Percentiles rank a stretch among this genome's conserved stretches.
Conservation (phyloP, 805 yeast species). For the Sugiyamaella lignohabitans region DNA sequence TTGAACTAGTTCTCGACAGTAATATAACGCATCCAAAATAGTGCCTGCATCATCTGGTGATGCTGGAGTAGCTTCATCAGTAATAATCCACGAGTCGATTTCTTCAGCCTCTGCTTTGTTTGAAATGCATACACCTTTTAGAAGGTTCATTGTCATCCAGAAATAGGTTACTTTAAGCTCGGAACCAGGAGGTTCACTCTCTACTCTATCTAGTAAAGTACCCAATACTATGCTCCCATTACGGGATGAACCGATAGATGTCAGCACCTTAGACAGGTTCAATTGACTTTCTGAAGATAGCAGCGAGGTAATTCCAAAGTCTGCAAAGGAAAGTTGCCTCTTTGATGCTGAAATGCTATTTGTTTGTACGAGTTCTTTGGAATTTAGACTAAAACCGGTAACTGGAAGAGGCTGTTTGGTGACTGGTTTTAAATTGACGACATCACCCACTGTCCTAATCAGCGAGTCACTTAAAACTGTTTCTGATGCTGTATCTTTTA, state of each 20-base stretch:
- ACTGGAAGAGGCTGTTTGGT: background rate
- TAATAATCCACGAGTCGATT: too few relatives aligned
- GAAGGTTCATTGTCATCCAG: background rate
- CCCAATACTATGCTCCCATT: background rate
- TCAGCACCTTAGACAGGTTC: background rate
- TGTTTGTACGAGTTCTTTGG: background rate
- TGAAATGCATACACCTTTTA: background rate
- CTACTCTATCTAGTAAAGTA: background rate
- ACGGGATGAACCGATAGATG: background rate
- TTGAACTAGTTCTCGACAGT: background rate
- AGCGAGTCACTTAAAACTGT: background rate
- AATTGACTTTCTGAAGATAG: background rate
- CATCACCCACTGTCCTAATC: background rate
- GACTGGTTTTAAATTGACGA: background rate
- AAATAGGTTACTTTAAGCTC: background rate
- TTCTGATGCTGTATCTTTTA: conserved; percentile 1
- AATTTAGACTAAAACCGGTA: background rate
- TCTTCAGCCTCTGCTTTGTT: background rate
- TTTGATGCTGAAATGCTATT: background rate
- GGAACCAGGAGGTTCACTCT: background rate
- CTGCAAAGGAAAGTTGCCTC: background rate
- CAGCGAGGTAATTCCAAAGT: conserved; percentile 4
- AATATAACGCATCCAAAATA: background rate
- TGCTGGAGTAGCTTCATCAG: background rate
- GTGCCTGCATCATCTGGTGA: background rate